Base-by-base conservation (phyloP, 331 rosid genomes). In the Malus hybrid region DNA sequence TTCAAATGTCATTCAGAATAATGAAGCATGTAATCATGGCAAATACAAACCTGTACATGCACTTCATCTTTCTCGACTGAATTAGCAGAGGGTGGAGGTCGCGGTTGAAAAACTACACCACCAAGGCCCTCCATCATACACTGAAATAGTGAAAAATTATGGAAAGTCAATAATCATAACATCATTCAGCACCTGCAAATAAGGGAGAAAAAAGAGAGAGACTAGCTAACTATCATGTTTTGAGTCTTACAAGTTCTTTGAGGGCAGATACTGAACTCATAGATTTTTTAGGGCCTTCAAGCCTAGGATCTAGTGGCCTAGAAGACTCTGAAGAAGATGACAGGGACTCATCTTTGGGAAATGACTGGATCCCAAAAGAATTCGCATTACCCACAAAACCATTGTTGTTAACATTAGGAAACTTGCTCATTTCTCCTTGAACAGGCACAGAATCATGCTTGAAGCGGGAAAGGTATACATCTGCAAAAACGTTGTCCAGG, bases 111-210 rank as follows among this genome's bases (percentile, higher is more conserved):
- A 84, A 63, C 85, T 67, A 90, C 81, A 74, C 86, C 83, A 77
- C 86, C 83, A 78, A 93, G 97, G 77, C 98, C 98, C 83, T 93
- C 98, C 78, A 81, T 77, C 84, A 76, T 74, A 81, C 98, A 93
- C 98, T 93, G 83, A 80, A 76, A 66, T 81, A 83, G 83, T 33
- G 56, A 1, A 87, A 39, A 77, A 61, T 68, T 30, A 66, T 26
- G 68, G 36, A 75, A 81, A 48, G 71, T 76, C 56, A 75, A 74
- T 61, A 68, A 81, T 74, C 80, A 24, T 28, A 77, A 29, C 69
- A n/a, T 36, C 76, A 68, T 42, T 62, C 13, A 3, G 60, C 15
- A 15, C 39, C 72, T 24, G 36, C 39, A 64, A 58, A 19, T 36
- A 33, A 10, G 46, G 10, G 26, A 32, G 68, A 32, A n/a, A 16